Evolutionary conservation across 228 moss, liverwort and hornwort genomes (phyloP).

Genomic region (Sphagnum magellanicum): DNA sequence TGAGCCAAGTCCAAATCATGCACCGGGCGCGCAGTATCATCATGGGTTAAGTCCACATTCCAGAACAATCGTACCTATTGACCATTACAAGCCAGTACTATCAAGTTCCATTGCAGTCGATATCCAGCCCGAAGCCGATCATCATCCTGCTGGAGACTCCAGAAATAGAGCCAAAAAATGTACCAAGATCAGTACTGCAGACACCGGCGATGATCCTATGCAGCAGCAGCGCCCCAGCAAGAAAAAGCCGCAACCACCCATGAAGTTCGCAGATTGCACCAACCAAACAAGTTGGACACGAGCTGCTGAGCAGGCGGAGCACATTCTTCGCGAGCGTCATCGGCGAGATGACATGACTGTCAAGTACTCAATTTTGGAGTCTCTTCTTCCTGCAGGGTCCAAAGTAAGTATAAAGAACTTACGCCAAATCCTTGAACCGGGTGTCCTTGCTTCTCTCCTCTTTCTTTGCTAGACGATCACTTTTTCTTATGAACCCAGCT

Average conservation of each 20-base stretch:
- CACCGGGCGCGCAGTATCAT: background rate
- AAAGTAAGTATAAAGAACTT: background rate
- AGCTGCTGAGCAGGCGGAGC: constrained; percentile 1
- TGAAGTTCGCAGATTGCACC: background rate
- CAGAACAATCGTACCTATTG: background rate
- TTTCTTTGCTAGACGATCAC: background rate
- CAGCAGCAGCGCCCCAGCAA: too few species aligned
- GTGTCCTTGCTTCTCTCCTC: background rate
- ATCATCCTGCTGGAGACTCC: background rate
- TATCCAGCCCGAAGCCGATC: background rate
- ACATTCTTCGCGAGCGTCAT: constrained; percentile 10
- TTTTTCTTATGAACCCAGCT: too few species aligned
- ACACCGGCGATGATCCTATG: background rate
- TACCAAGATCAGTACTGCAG: background rate
- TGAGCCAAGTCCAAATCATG: background rate
- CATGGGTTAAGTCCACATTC: background rate
- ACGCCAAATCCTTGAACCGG: background rate
- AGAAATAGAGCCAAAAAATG: background rate
- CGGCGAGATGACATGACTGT: constrained; percentile 7
- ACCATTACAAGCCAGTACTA: background rate
- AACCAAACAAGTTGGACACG: constrained; percentile 4
- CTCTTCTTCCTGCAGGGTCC: constrained; percentile 6
- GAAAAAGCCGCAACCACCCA: too few species aligned
- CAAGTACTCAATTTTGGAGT: constrained; percentile 1
- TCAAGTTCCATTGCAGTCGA: background rate